phyloP scores from a whole-genome alignment of 108 stramenopile genomes.

The Cyclotella baltica region DNA sequence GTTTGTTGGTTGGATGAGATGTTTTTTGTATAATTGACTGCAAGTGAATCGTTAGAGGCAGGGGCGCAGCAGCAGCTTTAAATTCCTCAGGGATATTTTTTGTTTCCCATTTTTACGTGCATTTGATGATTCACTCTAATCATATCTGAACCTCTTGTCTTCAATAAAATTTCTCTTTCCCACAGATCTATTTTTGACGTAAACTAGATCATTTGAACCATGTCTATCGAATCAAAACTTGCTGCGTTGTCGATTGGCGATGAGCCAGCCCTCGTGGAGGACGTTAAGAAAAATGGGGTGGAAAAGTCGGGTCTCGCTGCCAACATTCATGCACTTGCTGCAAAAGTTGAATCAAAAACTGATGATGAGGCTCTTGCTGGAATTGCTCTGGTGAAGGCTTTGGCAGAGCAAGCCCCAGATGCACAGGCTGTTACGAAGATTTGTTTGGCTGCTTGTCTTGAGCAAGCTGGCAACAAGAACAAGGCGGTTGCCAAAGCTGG shows the following conservation, averaged over 20 bases:
- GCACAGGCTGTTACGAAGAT: conserved; percentile 81
- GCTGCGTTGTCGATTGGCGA: conserved; percentile 83
- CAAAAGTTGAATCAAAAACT: conserved; percentile 80
- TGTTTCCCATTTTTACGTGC: not conserved
- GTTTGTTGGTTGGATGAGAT: too few relatives aligned
- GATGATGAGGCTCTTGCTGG: conserved; percentile 84
- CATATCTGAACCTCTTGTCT: not conserved
- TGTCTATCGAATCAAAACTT: conserved; percentile 86
- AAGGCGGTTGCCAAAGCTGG: conserved; percentile 66
- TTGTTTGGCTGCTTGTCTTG: conserved; percentile 77
- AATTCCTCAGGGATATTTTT: too few relatives aligned
- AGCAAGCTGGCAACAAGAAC: conserved; percentile 76
- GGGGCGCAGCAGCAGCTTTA: too few relatives aligned
- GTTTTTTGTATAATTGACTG: too few relatives aligned
- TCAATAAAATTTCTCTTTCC: not conserved
- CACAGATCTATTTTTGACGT: not conserved
- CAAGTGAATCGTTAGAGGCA: too few relatives aligned
- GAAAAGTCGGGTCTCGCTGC: conserved; percentile 83
- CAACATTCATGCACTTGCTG: conserved; percentile 66
- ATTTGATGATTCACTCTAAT: not conserved
- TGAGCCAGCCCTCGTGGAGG: conserved; percentile 75
- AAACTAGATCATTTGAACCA: conserved; percentile 17
- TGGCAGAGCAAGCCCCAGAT: conserved; percentile 75
- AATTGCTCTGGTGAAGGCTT: conserved; percentile 74
- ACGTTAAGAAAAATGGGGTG: conserved; percentile 83